Evolutionary conservation across 75 land plant species (phyloP).

Genomic region (Picea glauca): DNA sequence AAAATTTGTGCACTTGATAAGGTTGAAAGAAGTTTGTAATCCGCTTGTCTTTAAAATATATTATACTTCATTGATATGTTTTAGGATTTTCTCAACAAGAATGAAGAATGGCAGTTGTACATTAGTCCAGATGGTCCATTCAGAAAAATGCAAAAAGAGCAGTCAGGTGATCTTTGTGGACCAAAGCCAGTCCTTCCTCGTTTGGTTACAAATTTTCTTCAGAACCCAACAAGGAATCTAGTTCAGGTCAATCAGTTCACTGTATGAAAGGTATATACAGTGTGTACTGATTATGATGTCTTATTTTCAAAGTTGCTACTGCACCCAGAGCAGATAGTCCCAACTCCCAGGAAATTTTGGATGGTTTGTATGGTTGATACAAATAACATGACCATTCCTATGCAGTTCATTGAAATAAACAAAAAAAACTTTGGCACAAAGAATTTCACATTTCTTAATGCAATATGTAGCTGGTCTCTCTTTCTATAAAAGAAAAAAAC

Average conservation of each 20-base stretch:
- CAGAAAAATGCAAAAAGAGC: conserved; percentile 22
- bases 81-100: conserved; percentile 8
- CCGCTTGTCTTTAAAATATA: not conserved
- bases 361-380: no score
- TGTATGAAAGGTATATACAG: not conserved
- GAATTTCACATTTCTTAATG: no score
- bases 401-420: no score
- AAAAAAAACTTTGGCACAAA: no score
- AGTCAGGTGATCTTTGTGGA: conserved; percentile 31
- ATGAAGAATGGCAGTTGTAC: conserved; percentile 17
- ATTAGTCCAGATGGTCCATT: conserved; percentile 21
- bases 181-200: conserved; percentile 30
- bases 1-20: not conserved
- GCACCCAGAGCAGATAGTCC: no score
- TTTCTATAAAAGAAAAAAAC: no score
- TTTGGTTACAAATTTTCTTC: conserved; percentile 28
- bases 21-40: not conserved
- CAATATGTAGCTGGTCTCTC: no score
- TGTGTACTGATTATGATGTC: no score
- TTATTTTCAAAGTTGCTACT: no score
- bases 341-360: no score
- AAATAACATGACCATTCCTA: no score
- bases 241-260: conserved; percentile 12
- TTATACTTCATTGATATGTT: not conserved
- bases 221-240: conserved; percentile 10